Conservation (phyloP, 192 early-diverging fungal genomes). For the Mortierella claussenii region DNA sequence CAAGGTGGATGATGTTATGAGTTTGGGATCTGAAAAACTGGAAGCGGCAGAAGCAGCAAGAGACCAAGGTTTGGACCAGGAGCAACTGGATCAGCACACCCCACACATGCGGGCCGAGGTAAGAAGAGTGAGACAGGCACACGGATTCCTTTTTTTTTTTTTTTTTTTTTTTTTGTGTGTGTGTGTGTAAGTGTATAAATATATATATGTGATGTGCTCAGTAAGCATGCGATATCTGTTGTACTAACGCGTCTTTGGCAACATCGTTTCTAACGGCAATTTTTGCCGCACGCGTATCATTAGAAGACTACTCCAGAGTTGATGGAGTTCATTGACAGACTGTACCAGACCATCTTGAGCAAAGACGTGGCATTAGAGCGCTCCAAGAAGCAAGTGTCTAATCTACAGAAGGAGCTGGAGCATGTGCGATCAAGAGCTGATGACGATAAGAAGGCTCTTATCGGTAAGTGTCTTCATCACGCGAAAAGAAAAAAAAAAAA, state of each 20-base stretch:
- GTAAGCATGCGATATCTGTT: too few relatives aligned
- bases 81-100: conserved; percentile 14
- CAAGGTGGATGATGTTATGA: too few relatives aligned
- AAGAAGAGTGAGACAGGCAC: not conserved
- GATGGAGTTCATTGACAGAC: conserved; percentile 18
- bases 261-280: too few relatives aligned
- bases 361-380: conserved; percentile 24
- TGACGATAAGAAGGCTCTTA: conserved; percentile 15
- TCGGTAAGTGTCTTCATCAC: too few relatives aligned
- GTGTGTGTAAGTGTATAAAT: too few relatives aligned
- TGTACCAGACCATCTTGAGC: conserved; percentile 26
- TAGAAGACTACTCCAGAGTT: conserved; percentile 20
- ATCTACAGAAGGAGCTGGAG: conserved; percentile 28
- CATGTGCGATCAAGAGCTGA: not conserved
- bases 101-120: conserved; percentile 22
- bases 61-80: conserved; percentile 9
- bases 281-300: not conserved
- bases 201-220: too few relatives aligned
- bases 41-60: not conserved
- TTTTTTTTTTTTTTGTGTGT: conserved; percentile 3
- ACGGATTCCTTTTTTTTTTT: not conserved
- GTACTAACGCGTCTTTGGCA: too few relatives aligned
- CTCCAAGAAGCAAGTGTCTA: conserved; percentile 15
- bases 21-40: not conserved
- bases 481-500: too few relatives aligned